Percentiles rank a stretch among this genome's conserved stretches.
Evolutionary conservation across 441 rosid genomes (phyloP).

Genomic region (Pelargonium myrrhifolium): DNA sequence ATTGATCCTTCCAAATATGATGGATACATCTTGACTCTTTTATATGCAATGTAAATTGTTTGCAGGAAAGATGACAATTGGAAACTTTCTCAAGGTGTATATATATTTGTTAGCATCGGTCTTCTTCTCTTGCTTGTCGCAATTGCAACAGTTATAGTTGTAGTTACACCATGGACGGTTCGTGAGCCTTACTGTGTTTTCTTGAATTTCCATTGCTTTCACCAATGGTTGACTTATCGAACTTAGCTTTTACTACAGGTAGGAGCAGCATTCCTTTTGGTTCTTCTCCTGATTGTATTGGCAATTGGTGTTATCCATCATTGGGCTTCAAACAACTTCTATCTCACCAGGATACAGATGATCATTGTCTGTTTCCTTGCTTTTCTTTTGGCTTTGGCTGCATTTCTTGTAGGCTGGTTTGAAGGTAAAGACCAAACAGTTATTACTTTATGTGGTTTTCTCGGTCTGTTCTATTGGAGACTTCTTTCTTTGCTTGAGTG

Average conservation of each 20-base stretch:
- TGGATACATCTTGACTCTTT: constrained; percentile 14
- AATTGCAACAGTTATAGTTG: constrained; percentile 80
- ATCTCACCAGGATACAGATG: constrained; percentile 90
- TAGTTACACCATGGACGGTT: constrained; percentile 90
- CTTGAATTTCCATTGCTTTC: constrained; percentile 17
- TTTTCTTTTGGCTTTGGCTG: constrained; percentile 95
- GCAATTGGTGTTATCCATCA: constrained; percentile 95
- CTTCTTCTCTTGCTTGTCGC: constrained; percentile 97
- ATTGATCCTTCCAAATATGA: constrained; percentile 11
- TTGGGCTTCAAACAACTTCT: constrained; percentile 99
- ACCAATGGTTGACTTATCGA: constrained; percentile 21
- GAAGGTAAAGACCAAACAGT: constrained; percentile 49
- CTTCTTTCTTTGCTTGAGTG: constrained; percentile 6
- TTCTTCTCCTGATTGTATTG: constrained; percentile 85
- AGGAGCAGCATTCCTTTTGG: constrained; percentile 86
- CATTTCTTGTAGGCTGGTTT: constrained; percentile 93
- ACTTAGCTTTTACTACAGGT: constrained; percentile 52
- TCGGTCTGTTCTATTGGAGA: constrained; percentile 10
- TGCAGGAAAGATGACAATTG: constrained; percentile 98
- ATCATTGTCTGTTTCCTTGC: constrained; percentile 91
- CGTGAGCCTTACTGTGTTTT: constrained; percentile 28
- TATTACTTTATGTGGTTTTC: constrained; percentile 11
- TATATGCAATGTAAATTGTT: constrained; percentile 20
- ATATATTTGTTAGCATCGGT: constrained; percentile 75
- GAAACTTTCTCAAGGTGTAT: constrained; percentile 91